Conservation (phyloP, 1,284 basidiomycete genomes). For the Clitocybe nebularis region DNA sequence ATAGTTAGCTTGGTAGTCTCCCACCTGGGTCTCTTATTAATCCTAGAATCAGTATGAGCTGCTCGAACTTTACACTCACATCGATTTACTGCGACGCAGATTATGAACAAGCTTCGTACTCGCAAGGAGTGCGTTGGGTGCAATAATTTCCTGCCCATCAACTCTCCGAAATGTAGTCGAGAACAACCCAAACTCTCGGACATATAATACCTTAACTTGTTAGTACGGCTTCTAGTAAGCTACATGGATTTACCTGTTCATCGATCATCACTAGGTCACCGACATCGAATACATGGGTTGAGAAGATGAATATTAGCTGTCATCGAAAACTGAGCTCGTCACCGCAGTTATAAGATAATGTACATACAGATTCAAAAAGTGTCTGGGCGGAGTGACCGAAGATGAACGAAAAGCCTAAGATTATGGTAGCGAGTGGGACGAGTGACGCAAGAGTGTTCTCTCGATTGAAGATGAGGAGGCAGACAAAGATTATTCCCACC, state of each 20-base stretch:
- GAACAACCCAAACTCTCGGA: conserved; percentile 79
- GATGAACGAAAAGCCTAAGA: conserved; percentile 77
- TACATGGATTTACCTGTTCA: conserved; percentile 41
- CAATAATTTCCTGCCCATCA: conserved; percentile 78
- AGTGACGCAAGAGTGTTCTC: conserved; percentile 70
- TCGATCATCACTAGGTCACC: conserved; percentile 80
- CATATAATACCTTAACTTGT: conserved; percentile 44
- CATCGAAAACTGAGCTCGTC: conserved; percentile 1
- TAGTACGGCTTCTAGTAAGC: background rate
- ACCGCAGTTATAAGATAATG: background rate
- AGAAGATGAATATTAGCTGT: conserved; percentile 80
- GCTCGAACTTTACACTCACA: conserved; percentile 48
- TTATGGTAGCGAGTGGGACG: conserved; percentile 77
- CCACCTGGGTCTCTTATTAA: conserved; percentile 52
- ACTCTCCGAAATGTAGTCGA: conserved; percentile 77
- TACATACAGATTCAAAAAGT: conserved; percentile 71
- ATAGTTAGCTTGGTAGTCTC: conserved; percentile 67
- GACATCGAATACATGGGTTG: conserved; percentile 76
- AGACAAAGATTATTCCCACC: conserved; percentile 66
- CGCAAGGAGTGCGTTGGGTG: conserved; percentile 76
- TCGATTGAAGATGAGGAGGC: conserved; percentile 76
- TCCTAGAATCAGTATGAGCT: background rate
- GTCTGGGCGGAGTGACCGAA: conserved; percentile 83
- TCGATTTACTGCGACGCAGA: conserved; percentile 68
- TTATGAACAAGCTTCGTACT: conserved; percentile 76